These are phyloP conservation scores for Phialemoniopsis sp. DNA, from an alignment of 2,329 filamentous ascomycete genomes.

Conservation along the genomic window DNA sequence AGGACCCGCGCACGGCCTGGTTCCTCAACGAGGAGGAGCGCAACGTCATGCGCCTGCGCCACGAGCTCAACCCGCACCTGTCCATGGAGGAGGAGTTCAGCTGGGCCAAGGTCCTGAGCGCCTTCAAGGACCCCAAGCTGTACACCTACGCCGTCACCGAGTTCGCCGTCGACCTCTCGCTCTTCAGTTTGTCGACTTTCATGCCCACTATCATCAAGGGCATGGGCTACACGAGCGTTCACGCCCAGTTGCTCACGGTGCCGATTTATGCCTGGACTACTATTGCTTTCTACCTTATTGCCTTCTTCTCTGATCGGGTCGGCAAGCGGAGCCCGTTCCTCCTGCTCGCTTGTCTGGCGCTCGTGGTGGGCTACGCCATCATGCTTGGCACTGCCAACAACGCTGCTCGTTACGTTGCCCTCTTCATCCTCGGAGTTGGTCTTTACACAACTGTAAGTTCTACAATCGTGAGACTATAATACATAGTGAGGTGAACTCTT, in stretches of 20 bases:
- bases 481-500: background rate
- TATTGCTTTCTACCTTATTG: conserved; percentile 16
- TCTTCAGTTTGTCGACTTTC: conserved; percentile 61
- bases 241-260: conserved; percentile 21
- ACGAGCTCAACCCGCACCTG: conserved; percentile 19
- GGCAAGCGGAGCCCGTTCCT: conserved; percentile 20
- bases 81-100: conserved; percentile 17
- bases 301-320: conserved; percentile 20
- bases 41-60: conserved; percentile 17
- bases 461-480: background rate
- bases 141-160: conserved; percentile 51
- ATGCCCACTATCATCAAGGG: conserved; percentile 57
- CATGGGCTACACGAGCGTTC: conserved; percentile 65
- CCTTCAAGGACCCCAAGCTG: conserved; percentile 27
- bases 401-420: conserved; percentile 3
- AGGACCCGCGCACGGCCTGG: conserved; percentile 19
- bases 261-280: conserved; percentile 23
- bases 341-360: background rate
- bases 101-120: conserved; percentile 8
- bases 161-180: conserved; percentile 61
- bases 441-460: conserved; percentile 1
- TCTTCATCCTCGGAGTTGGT: conserved; percentile 7
- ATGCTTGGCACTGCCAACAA: background rate
- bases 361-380: background rate
- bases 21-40: conserved; percentile 18